Evolutionary conservation across 2,329 filamentous ascomycete genomes (phyloP).

Genomic region (Colletotrichum musicola): DNA sequence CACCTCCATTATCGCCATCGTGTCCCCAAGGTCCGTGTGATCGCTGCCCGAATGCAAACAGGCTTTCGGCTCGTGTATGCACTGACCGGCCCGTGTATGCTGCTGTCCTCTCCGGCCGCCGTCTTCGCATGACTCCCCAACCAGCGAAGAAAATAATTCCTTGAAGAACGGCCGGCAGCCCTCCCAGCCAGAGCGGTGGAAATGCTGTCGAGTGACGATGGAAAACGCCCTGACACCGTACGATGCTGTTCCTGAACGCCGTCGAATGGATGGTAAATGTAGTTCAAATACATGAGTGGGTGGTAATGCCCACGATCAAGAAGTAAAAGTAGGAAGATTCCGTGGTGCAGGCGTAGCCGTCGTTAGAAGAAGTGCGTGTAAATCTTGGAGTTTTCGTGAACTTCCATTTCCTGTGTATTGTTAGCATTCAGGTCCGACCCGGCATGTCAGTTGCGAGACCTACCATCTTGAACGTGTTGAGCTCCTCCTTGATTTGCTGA

Average conservation of each 20-base stretch:
- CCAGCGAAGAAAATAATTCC: slow-evolving; percentile 44
- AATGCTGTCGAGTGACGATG: slow-evolving; percentile 46
- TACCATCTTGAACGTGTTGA: slow-evolving; percentile 99
- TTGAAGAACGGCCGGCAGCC: slow-evolving; percentile 44
- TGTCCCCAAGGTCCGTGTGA: slow-evolving; percentile 36
- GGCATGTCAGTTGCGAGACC: slow-evolving; percentile 46
- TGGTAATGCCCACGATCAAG: slow-evolving; percentile 40
- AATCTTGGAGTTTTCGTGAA: slow-evolving; percentile 98
- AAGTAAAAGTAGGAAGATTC: slow-evolving; percentile 48
- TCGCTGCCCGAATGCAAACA: slow-evolving; percentile 32
- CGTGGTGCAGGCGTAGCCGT: slow-evolving; percentile 48
- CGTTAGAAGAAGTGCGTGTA: slow-evolving; percentile 99
- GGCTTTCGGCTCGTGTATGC: slow-evolving; percentile 23
- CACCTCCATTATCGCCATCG: slow-evolving; percentile 28
- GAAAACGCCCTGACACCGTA: slow-evolving; percentile 69
- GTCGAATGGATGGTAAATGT: slow-evolving; percentile 61
- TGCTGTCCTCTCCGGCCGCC: slow-evolving; percentile 12
- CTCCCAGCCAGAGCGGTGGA: slow-evolving; percentile 25
- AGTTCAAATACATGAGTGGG: slow-evolving; percentile 63
- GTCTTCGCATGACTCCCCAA: slow-evolving; percentile 23
- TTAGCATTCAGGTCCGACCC: slow-evolving; percentile 51
- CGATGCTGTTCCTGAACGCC: slow-evolving; percentile 70
- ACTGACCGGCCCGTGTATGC: slow-evolving; percentile 27
- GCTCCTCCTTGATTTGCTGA: slow-evolving; percentile 99
- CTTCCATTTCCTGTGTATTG: slow-evolving; percentile 92